phyloP scores from a whole-genome alignment of 768 basidiomycete species.

The Calvatia gigantea region DNA sequence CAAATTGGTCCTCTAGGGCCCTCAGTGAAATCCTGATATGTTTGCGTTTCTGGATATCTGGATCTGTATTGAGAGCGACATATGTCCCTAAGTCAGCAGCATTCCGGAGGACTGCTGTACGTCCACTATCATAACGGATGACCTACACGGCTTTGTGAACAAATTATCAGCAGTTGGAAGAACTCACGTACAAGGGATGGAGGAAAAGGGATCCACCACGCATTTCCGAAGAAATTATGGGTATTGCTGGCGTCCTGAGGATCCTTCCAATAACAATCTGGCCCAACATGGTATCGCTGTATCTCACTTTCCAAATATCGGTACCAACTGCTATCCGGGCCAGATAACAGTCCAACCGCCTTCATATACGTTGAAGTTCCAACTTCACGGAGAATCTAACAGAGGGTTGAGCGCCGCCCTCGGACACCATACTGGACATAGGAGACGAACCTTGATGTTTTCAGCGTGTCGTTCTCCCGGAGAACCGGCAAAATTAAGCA shows the following conservation, averaged over 20 bases:
- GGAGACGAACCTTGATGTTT: conserved; percentile 60
- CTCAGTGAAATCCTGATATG: conserved; percentile 61
- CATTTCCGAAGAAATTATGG: conserved; percentile 63
- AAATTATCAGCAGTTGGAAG: not conserved
- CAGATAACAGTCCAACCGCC: conserved; percentile 43
- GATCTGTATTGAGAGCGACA: conserved; percentile 56
- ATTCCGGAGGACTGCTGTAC: conserved; percentile 41
- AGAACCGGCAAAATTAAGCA: conserved; percentile 58
- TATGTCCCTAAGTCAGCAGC: conserved; percentile 53
- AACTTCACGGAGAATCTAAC: conserved; percentile 70
- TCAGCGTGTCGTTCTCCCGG: conserved; percentile 74
- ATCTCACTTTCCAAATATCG: conserved; percentile 47
- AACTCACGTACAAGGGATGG: conserved; percentile 52
- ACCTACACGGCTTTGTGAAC: conserved; percentile 37
- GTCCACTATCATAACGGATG: conserved; percentile 65
- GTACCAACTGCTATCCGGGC: conserved; percentile 46
- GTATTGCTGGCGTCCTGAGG: conserved; percentile 24
- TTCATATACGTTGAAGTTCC: conserved; percentile 53
- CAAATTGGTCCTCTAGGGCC: conserved; percentile 58
- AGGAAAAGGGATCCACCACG: conserved; percentile 81
- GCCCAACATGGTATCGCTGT: conserved; percentile 56
- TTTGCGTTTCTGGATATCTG: conserved; percentile 44
- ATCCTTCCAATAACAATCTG: conserved; percentile 68
- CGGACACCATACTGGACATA: not conserved
- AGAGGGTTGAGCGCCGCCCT: not conserved